phyloP scores from a whole-genome alignment of 768 basidiomycete genomes.

The Sporobolomyces phaffii region DNA sequence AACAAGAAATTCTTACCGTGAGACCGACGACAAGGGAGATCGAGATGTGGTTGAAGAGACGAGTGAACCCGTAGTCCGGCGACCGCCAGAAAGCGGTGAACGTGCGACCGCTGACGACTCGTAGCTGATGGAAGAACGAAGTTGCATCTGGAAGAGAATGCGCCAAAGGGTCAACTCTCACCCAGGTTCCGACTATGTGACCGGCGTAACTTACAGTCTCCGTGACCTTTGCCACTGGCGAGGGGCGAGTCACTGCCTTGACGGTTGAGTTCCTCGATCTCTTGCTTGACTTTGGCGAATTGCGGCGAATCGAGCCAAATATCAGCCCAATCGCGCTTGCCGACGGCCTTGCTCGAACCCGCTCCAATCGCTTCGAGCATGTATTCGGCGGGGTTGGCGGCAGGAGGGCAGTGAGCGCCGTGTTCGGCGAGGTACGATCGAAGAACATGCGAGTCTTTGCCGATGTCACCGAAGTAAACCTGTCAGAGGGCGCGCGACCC shows the following conservation, averaged over 20 bases:
- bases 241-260: conserved; percentile 51
- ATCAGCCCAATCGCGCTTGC: conserved; percentile 56
- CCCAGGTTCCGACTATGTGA: conserved; percentile 32
- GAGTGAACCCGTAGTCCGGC: conserved; percentile 76
- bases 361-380: conserved; percentile 76
- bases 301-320: conserved; percentile 59
- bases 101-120: conserved; percentile 61
- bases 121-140: conserved; percentile 66
- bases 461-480: conserved; percentile 77
- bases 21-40: conserved; percentile 44
- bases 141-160: conserved; percentile 59
- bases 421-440: conserved; percentile 69
- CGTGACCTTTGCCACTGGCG: conserved; percentile 21
- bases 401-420: conserved; percentile 67
- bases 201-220: conserved; percentile 42
- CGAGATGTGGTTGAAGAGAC: conserved; percentile 66
- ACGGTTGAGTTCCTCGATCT: conserved; percentile 53
- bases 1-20: conserved; percentile 3
- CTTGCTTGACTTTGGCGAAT: conserved; percentile 53
- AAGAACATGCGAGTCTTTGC: conserved; percentile 61
- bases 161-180: background rate
- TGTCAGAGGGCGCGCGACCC: too few species aligned
- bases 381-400: conserved; percentile 60
- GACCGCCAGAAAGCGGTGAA: conserved; percentile 71
- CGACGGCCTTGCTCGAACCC: conserved; percentile 58